These are phyloP conservation scores for Exutisphaerella laricina DNA, from an alignment of 2,329 filamentous ascomycete genomes.

Conservation along the genomic window DNA sequence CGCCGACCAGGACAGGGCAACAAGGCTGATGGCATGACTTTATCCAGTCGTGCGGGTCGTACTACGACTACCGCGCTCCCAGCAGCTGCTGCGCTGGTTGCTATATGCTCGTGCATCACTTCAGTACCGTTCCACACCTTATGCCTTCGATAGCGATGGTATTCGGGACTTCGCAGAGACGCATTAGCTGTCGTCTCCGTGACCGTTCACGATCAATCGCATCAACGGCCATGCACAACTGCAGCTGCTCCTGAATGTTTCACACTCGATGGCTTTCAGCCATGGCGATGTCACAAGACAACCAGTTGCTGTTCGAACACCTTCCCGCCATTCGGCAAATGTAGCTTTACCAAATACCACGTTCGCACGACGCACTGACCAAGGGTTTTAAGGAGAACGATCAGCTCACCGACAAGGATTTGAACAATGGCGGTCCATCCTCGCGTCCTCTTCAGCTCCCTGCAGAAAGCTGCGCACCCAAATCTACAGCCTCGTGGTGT, in stretches of 20 bases:
- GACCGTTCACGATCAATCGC: neutral
- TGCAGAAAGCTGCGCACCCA: slow-evolving; percentile 91
- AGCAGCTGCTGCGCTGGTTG: too few relatives aligned
- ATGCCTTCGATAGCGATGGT: too few relatives aligned
- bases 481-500: slow-evolving; percentile 67
- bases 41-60: neutral
- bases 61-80: too few relatives aligned
- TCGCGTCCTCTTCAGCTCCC: slow-evolving; percentile 40
- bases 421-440: neutral
- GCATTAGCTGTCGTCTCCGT: too few relatives aligned
- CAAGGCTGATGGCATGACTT: neutral
- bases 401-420: slow-evolving; percentile 1
- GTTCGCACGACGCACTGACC: neutral
- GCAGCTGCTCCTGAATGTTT: neutral
- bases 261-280: neutral
- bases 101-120: too few relatives aligned
- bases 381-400: neutral
- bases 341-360: neutral
- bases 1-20: neutral
- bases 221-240: neutral
- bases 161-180: too few relatives aligned
- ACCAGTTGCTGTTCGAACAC: neutral
- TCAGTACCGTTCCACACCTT: too few relatives aligned
- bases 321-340: neutral
- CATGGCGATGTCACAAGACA: neutral